Conservation (phyloP, 768 basidiomycete genomes). For the Lactifluus pinguis region DNA sequence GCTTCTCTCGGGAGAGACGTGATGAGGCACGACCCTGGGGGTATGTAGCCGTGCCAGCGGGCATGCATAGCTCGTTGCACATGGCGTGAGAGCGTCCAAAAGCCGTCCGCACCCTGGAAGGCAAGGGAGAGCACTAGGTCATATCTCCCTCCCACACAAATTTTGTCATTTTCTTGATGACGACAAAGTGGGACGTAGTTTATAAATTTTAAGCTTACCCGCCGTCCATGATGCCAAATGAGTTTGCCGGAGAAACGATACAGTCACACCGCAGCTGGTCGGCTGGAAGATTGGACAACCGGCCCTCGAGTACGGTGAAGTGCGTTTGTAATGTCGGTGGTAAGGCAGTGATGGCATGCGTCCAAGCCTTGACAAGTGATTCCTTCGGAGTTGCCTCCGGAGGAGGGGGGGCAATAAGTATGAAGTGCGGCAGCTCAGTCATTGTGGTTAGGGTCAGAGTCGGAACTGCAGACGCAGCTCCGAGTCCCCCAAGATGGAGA, state of each 20-base stretch:
- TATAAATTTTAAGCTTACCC: background rate
- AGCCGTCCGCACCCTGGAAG: background rate
- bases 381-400: background rate
- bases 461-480: no score
- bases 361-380: background rate
- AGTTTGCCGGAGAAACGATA: slow-evolving; percentile 17
- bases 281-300: background rate
- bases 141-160: background rate
- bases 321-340: background rate
- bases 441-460: background rate
- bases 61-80: slow-evolving; percentile 5
- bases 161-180: background rate
- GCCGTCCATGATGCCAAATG: slow-evolving; percentile 15
- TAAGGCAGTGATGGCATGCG: background rate
- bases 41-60: slow-evolving; percentile 3
- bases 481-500: no score
- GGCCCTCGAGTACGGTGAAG: slow-evolving; percentile 12
- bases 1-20: background rate
- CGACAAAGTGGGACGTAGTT: background rate
- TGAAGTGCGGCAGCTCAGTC: slow-evolving; percentile 1
- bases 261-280: slow-evolving; percentile 7
- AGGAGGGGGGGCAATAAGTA: slow-evolving; percentile 5
- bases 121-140: slow-evolving; percentile 13
- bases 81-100: background rate
- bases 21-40: slow-evolving; percentile 12